Base-by-base conservation (phyloP, 768 basidiomycete genomes). In the Mycena sanguinolenta region DNA sequence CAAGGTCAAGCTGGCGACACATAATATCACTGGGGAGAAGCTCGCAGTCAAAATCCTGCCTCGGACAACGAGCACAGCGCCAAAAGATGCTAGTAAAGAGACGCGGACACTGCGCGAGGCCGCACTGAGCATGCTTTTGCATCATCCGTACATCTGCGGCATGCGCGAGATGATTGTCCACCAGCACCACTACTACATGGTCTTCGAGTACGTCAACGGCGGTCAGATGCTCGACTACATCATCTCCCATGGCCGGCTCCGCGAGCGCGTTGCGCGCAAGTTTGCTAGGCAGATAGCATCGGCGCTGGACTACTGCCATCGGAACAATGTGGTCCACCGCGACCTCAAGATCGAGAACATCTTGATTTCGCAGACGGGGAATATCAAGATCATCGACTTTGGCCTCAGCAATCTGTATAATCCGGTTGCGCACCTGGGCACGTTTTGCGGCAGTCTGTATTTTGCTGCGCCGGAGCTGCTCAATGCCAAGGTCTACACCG, bases 201-300 rank as follows among this genome's bases (percentile, higher is more conserved):
- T 98, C 13, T 96, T 94, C 79, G 98, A 99, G 81, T 98, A 98
- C 80, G 95, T 99, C 82, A 97, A 96, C 75, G 98, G 98, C 36
- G 98, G 98, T 0, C 98, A 99, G 86, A 96, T 99, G 95, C 90
- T 99, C 74, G 98, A 99, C 87, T 99, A 97, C 80, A 99, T 99
- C 84, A 99, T 99, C 83, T 94, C 94, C 76, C 98, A 99, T 76
- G 98, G 98, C 21, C 88, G 98, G 38, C 88, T 99, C 67, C 88
- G 98, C 54, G 98, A 99, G 82, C 90, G 97, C 65, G 95, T 96
- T 46, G 98, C 98, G 25, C 86, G 98, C 75, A 99, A 98, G 85
- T 99, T 99, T 82, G 96, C 98, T 6, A 84, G 98, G 34, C 98
- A 99, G 82, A 99, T 99, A 71, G 97, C 95, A 39, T 95, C 93